Evolutionary conservation across 345 rosid species (phyloP).

Genomic region (Acer yangbiense): DNA sequence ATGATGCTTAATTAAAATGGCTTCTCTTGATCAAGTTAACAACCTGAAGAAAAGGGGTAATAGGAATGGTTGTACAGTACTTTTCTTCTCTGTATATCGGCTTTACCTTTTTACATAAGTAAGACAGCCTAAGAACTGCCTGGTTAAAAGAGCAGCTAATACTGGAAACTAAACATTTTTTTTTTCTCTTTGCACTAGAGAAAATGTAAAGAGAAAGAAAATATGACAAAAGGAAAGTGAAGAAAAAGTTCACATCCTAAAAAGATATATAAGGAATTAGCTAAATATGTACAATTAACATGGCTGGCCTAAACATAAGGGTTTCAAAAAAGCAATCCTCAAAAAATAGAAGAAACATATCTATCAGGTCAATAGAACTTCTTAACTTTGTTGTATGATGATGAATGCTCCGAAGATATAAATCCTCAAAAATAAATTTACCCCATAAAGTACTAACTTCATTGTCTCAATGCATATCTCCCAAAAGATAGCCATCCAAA

Average conservation of each 20-base stretch:
- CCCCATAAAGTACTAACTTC: background rate
- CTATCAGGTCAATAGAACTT: background rate
- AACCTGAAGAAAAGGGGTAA: background rate
- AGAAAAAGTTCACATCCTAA: too few relatives aligned
- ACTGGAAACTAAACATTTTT: background rate
- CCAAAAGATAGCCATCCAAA: background rate
- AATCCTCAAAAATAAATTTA: background rate
- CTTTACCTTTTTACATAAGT: background rate
- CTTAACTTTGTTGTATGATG: background rate
- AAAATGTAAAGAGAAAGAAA: too few relatives aligned
- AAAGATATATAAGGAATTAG: too few relatives aligned
- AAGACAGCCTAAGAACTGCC: background rate
- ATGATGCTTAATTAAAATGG: background rate
- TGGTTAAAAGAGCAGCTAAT: conserved; percentile 1
- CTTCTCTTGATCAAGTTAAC: background rate
- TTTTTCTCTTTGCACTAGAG: background rate
- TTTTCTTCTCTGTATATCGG: background rate
- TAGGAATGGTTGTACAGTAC: background rate
- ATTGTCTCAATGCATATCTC: background rate
- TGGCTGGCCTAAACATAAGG: too few relatives aligned
- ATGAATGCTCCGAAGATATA: background rate
- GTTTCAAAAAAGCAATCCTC: too few relatives aligned
- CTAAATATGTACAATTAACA: too few relatives aligned
- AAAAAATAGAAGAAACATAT: too few relatives aligned
- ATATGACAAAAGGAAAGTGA: too few relatives aligned